Base-by-base conservation (phyloP, 1,284 basidiomycete species). In the Fomitopsis betulina region DNA sequence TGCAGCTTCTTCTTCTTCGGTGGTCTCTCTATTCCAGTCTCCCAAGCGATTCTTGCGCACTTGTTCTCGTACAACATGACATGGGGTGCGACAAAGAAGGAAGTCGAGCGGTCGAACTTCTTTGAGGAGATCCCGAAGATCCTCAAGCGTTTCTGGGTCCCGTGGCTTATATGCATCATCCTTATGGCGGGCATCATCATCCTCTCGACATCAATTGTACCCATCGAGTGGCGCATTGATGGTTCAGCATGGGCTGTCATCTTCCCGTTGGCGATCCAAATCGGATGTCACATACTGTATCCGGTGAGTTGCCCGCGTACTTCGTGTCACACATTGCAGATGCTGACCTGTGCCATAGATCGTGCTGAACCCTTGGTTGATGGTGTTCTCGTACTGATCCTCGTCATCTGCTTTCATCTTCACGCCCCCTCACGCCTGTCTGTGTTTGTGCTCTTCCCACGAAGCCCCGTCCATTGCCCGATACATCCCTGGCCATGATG, bases 41-140 rank as follows among this genome's bases (percentile, higher is more conserved):
- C 72, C 37, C 73, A 76, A 25, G 79, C 82, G 2, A 75, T 85
- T 40, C 70, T 81, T 27, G 75, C 80, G 17, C 82, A 85, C 62
- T 60, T 81, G 59, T 73, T 83, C 65, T 79, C 80, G 38, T 80
- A 80, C 75, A 80, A 84, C 71, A 84, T 84, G 76, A 76, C 75
- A 19, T 82, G 79, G 80, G 72, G 70, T 32, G 75, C 76, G 54
- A 78, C 76, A 27, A 72, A 69, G 63, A 80, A 81, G 68, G 78
- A 79, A 55, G 79, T 81, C 60, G 76, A 80, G 64, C 73, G 76
- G 54, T 79, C 78, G 57, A 84, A 84, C 67, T 84, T 85, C 73
- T 85, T 83, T 76, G 75, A 78, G 66, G 82, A 85, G 68, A 73
- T 84, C 15, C 83, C 82, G 7, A 73, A 76, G 61, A 83, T 83